Evolutionary conservation across 768 basidiomycete genomes (phyloP), one percentile per base, ranked within the genome.

Genomic region (Pisolithus marmoratus): DNA sequence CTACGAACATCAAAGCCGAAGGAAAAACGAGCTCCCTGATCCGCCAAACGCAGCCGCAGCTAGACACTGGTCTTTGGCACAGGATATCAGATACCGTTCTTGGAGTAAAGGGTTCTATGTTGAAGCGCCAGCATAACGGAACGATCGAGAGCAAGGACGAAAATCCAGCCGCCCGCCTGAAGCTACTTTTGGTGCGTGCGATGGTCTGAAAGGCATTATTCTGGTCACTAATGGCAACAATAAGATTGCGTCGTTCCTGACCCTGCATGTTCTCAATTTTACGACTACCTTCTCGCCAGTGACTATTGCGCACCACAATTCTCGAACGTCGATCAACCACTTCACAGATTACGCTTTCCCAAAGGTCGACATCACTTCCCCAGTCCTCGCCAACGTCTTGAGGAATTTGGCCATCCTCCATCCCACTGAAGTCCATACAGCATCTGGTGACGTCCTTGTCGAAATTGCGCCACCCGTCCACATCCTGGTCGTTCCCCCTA

Each of bases 211-310:
- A 37, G 8, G 22, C 22, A 48, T 42, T 9, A 49, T 49, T 24
- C 23, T 4, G 34, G 46, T 44, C 46, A 34, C 20, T 48, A 37
- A 52, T 23, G 9, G 43, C 9, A 23, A 52, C 45, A 37, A 43
- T 14, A 86, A 34, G 84, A 91, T 99, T 58, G 84, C 85, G 17
- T 85, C 94, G 3, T 99, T 98, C 80, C 77, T 95, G 57, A 84
- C 84, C 0, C 72, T 99, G 2, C 96, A 99, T 59, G 81, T 94
- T 50, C 79, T 96, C 55, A 98, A 97, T 74, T 81, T 98, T 53
- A 87, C 86, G 66, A 89, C 94, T 0, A 94, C 96, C 0, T 80
- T 99, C 46, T 87, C 94, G 0, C 78, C 83, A 29, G 74, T 78
- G n/a, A 66, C 81, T 52, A 58, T 81, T 68, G 59, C 77, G 58